phyloP scores from a whole-genome alignment of 495 filamentous ascomycete species.

The Cercophora scortea region DNA sequence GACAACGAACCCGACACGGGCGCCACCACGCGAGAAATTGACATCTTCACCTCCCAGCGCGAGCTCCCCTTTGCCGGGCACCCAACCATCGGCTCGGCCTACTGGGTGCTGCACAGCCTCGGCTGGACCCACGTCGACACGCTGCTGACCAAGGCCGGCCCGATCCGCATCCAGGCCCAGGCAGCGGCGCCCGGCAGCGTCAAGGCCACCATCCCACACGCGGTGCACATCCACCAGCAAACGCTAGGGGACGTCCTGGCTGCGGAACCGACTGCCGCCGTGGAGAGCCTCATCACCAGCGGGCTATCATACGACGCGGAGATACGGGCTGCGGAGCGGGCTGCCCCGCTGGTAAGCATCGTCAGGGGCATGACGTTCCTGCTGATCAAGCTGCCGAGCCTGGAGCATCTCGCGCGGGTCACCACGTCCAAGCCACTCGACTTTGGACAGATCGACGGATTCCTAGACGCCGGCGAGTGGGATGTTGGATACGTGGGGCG shows the following conservation, averaged over 20 bases:
- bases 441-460: slow-evolving; percentile 16
- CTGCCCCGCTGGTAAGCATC: slow-evolving; percentile 49
- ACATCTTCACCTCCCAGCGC: slow-evolving; percentile 58
- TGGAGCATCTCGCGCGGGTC: slow-evolving; percentile 36
- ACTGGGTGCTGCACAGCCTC: slow-evolving; percentile 37
- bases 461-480: slow-evolving; percentile 54
- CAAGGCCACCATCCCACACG: slow-evolving; percentile 54
- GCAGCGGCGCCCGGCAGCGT: slow-evolving; percentile 18
- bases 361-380: slow-evolving; percentile 65
- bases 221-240: slow-evolving; percentile 51
- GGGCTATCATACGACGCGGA: slow-evolving; percentile 15
- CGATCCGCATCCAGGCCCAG: slow-evolving; percentile 20
- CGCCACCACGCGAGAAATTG: slow-evolving; percentile 37
- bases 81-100: slow-evolving; percentile 64
- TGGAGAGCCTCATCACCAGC: neutral
- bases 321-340: slow-evolving; percentile 27
- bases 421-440: slow-evolving; percentile 10
- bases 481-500: slow-evolving; percentile 38
- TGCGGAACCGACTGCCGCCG: neutral
- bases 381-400: slow-evolving; percentile 41
- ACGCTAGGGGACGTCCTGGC: slow-evolving; percentile 18
- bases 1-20: slow-evolving; percentile 3
- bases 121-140: slow-evolving; percentile 26
- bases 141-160: slow-evolving; percentile 57
- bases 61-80: slow-evolving; percentile 75